Percentiles rank a stretch among this genome's conserved stretches.
phyloP scores from a whole-genome alignment of 1,284 basidiomycete genomes.

The Athelia psychrophila region DNA sequence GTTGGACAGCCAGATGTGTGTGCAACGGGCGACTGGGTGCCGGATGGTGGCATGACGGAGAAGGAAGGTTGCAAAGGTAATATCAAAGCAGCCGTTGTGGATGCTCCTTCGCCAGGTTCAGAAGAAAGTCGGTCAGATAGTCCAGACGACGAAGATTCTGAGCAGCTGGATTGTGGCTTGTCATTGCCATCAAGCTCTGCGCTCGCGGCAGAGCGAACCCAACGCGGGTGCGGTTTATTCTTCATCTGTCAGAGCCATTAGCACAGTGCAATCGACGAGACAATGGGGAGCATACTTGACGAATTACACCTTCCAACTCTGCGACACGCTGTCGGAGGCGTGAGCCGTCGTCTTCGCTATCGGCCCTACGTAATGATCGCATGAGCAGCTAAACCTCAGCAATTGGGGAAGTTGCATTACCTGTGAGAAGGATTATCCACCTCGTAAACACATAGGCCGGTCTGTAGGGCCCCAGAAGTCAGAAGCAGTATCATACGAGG shows the following conservation, averaged over 20 bases:
- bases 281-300: conserved; percentile 37
- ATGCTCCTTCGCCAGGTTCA: too few relatives aligned
- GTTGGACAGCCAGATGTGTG: too few relatives aligned
- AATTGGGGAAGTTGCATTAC: conserved; percentile 15
- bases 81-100: too few relatives aligned
- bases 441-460: conserved; percentile 65
- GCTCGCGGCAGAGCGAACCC: neutral
- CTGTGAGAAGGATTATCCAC: conserved; percentile 54
- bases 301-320: conserved; percentile 63
- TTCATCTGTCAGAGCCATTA: conserved; percentile 33
- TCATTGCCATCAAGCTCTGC: neutral
- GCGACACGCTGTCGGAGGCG: conserved; percentile 59
- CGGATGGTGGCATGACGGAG: too few relatives aligned
- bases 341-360: conserved; percentile 40
- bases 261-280: neutral
- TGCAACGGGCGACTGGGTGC: too few relatives aligned
- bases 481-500: neutral
- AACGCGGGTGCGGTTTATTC: conserved; percentile 45
- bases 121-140: too few relatives aligned
- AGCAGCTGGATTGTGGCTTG: too few relatives aligned
- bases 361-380: neutral
- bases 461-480: conserved; percentile 30
- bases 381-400: conserved; percentile 16
- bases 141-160: too few relatives aligned
- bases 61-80: too few relatives aligned